Percentiles rank a stretch among this genome's conserved stretches.
These are phyloP conservation scores for Apiospora rasikravindrae DNA, from an alignment of 2,329 filamentous ascomycete genomes.

Conservation along the genomic window DNA sequence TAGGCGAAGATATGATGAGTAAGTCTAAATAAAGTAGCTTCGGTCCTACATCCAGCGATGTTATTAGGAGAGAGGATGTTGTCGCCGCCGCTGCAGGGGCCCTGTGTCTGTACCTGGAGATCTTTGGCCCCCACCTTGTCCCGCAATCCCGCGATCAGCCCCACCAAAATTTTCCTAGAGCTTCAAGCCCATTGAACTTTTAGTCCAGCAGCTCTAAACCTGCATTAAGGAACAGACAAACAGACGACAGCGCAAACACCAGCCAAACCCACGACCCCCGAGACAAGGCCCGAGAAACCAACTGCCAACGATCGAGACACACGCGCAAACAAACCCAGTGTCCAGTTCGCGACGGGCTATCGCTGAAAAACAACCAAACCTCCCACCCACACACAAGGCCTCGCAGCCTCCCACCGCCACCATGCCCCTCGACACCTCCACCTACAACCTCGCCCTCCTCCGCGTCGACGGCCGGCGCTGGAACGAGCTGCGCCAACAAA, in stretches of 20 bases:
- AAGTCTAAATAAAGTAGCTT: too few relatives aligned
- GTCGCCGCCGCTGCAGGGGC: neutral
- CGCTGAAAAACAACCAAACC: neutral
- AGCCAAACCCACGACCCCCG: neutral
- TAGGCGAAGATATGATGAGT: too few relatives aligned
- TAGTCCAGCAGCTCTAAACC: neutral
- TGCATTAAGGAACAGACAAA: neutral
- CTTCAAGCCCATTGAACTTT: neutral
- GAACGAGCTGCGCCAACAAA: slow-evolving; percentile 92
- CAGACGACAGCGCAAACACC: neutral
- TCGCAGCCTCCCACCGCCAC: slow-evolving; percentile 24
- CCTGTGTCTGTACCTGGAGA: neutral
- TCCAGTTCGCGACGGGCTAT: neutral
- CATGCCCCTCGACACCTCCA: slow-evolving; percentile 95
- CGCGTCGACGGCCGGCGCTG: slow-evolving; percentile 86
- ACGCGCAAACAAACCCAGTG: neutral
- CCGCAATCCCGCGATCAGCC: slow-evolving; percentile 9
- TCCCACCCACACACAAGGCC: neutral
- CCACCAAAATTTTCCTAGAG: slow-evolving; percentile 11
- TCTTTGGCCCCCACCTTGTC: neutral
- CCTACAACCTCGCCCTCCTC: slow-evolving; percentile 84
- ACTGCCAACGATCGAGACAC: neutral
- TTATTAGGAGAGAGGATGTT: too few relatives aligned
- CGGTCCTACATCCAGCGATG: too few relatives aligned
- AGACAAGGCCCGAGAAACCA: neutral